Percentiles rank a stretch among this genome's conserved stretches.
Evolutionary conservation across 2,329 filamentous ascomycete genomes (phyloP).

Genomic region (Diaporthe velutina): DNA sequence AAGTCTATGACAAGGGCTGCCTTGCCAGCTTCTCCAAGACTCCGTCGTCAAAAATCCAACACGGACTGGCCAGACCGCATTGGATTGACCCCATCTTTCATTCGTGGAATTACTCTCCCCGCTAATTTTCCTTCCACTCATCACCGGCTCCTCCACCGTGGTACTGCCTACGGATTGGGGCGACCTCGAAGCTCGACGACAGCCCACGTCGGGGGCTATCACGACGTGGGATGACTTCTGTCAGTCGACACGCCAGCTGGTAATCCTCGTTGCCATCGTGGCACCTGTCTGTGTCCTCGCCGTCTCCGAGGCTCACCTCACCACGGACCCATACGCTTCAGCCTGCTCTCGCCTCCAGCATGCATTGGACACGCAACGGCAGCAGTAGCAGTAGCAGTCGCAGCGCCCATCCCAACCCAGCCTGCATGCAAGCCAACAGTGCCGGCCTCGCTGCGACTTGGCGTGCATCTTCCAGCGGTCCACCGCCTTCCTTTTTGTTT

Average conservation of each 20-base stretch:
- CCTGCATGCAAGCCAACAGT: slow-evolving; percentile 13
- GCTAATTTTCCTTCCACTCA: slow-evolving; percentile 35
- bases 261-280: background rate
- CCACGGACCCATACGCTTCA: background rate
- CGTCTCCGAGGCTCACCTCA: background rate
- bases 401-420: background rate
- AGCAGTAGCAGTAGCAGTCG: background rate
- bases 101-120: slow-evolving; percentile 36
- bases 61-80: background rate
- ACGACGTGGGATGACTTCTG: slow-evolving; percentile 9
- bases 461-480: background rate
- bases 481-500: slow-evolving; percentile 21
- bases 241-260: slow-evolving; percentile 10
- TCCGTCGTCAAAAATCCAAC: background rate
- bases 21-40: background rate
- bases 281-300: background rate
- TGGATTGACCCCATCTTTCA: background rate
- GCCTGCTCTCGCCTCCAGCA: background rate
- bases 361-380: background rate
- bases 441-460: slow-evolving; percentile 22
- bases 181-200: slow-evolving; percentile 4
- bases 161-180: background rate
- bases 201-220: background rate
- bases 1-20: background rate
- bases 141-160: background rate